A percentile compares a stretch with the other conserved stretches of the same genome.
phyloP scores from a whole-genome alignment of 305 asterid species.

The Caryopteris hybrid region DNA sequence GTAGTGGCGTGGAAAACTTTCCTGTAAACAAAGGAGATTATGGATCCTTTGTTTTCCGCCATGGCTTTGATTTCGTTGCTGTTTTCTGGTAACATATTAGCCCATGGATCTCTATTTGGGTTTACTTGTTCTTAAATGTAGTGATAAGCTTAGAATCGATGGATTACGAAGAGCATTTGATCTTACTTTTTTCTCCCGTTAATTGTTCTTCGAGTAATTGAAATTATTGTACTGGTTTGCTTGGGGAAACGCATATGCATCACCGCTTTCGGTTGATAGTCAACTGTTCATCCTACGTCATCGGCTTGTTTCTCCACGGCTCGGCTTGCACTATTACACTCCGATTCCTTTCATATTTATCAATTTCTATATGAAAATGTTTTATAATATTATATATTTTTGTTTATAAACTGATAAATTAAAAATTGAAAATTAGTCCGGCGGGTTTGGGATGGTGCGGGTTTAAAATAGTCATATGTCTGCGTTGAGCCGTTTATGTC shows the following conservation, averaged over 20 bases:
- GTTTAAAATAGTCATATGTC: too few species aligned
- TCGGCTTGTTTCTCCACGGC: too few species aligned
- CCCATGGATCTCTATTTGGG: neutral
- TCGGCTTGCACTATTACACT: too few species aligned
- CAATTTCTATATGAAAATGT: too few species aligned
- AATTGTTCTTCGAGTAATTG: neutral
- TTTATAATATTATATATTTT: too few species aligned
- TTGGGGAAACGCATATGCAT: neutral
- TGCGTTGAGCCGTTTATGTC: too few species aligned
- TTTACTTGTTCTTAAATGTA: neutral
- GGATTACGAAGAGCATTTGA: constrained; percentile 4
- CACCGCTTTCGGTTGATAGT: constrained; percentile 3
- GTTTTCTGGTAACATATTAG: constrained; percentile 2
- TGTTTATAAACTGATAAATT: too few species aligned
- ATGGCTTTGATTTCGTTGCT: constrained; percentile 8
- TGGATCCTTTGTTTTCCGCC: constrained; percentile 12
- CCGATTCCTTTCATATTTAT: too few species aligned
- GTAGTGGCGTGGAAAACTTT: neutral
- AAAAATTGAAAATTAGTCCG: too few species aligned
- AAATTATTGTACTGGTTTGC: neutral
- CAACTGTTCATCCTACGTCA: too few species aligned
- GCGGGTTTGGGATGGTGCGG: too few species aligned
- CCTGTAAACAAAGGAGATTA: neutral
- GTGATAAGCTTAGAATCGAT: neutral
- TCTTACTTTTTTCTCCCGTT: neutral